Evolutionary conservation across 2,329 filamentous ascomycete species (phyloP), one percentile per base, ranked within the genome.

Genomic region (Fusarium sarcochroum): DNA sequence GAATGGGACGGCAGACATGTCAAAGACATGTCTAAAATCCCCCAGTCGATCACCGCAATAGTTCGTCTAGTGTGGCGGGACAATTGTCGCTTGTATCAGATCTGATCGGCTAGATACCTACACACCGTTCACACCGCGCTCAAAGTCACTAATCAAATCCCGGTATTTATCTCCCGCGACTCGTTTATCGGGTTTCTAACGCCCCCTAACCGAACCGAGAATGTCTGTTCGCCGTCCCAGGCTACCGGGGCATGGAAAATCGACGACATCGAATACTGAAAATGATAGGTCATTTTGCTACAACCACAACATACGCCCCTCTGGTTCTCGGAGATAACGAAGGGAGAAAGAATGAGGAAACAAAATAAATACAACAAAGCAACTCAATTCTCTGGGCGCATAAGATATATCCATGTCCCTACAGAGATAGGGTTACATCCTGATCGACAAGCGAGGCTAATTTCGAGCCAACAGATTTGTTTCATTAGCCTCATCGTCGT

Each of bases 141-240:
- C 37, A n/a, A 58, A 30, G 45, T 46, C 37, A 49, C 59, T 45
- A 54, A 61, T 55, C 44, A 73, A 48, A 70, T 67, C 55, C 61
- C 45, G 58, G 67, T 8, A 63, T 52, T 53, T 40, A 40, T 60
- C 54, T 73, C 54, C 61, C 64, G 51, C 53, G 41, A 48, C 50
- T 68, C 68, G 63, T 64, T 60, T 73, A 72, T 73, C 60, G 67
- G 53, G 14, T 53, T 44, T 60, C 34, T 50, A 57, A 59, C 42
- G 56, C 66, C 62, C 56, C 66, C 54, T 63, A 67, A 44, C 64
- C 67, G 61, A 54, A 49, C 45, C 57, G 38, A 44, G 62, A 58
- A 63, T 62, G 64, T 59, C 64, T 67, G 64, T 63, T 69, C 58
- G 59, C 64, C 50, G 67, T 72, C 48, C 71, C 64, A 66, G 52